Evolutionary conservation across 2,329 filamentous ascomycete species (phyloP).

Genomic region (Sarocladium brachiariae): DNA sequence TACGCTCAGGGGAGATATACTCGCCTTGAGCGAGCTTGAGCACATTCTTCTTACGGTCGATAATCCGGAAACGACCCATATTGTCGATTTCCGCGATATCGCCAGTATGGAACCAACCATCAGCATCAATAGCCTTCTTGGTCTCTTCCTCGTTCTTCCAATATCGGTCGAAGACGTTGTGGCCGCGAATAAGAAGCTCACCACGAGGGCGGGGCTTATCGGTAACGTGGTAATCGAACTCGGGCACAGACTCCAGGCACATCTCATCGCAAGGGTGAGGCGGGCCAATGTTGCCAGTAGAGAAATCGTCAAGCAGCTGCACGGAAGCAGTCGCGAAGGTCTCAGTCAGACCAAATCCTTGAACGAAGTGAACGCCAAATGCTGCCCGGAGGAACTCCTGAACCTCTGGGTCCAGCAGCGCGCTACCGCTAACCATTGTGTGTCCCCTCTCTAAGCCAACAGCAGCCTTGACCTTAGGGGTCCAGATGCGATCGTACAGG

Average conservation of each 20-base stretch:
- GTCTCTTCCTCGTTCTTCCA: slow-evolving; percentile 89
- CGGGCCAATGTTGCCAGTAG: slow-evolving; percentile 73
- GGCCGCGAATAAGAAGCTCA: slow-evolving; percentile 77
- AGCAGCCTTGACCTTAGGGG: slow-evolving; percentile 75
- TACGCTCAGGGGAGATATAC: slow-evolving; percentile 94
- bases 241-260: slow-evolving; percentile 80
- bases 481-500: slow-evolving; percentile 83
- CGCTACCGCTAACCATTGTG: slow-evolving; percentile 79
- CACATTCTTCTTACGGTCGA: slow-evolving; percentile 98
- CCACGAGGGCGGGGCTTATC: slow-evolving; percentile 88
- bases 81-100: slow-evolving; percentile 85
- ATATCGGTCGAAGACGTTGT: slow-evolving; percentile 78
- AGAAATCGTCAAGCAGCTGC: slow-evolving; percentile 66
- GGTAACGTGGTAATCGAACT: slow-evolving; percentile 84
- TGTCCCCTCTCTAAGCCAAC: slow-evolving; percentile 70
- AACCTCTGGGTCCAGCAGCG: slow-evolving; percentile 80
- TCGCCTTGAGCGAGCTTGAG: slow-evolving; percentile 96
- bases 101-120: slow-evolving; percentile 96
- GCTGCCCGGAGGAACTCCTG: slow-evolving; percentile 84
- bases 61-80: slow-evolving; percentile 80
- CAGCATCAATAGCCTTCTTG: slow-evolving; percentile 68
- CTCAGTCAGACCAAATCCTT: slow-evolving; percentile 93
- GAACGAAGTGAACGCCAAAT: slow-evolving; percentile 69
- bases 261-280: slow-evolving; percentile 62
- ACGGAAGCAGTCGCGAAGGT: slow-evolving; percentile 72